These are phyloP conservation scores for Neonectria ditissima DNA, from an alignment of 2,329 filamentous ascomycete species.

Conservation along the genomic window DNA sequence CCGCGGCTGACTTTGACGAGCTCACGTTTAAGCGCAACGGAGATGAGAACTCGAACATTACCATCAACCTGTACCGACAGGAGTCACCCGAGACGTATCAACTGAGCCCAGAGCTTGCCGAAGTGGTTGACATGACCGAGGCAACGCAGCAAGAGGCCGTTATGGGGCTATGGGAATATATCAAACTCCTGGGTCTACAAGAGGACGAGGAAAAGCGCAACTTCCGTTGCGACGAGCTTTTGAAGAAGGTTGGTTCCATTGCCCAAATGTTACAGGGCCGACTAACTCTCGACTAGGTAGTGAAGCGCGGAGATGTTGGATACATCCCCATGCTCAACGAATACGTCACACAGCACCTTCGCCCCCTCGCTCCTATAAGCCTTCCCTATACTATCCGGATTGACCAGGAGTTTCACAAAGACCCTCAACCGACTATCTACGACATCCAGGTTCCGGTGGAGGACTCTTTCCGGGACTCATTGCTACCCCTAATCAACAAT, in stretches of 20 bases:
- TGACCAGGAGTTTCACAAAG: slow-evolving; percentile 82
- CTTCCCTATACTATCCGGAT: slow-evolving; percentile 94
- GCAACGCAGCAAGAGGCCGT: slow-evolving; percentile 89
- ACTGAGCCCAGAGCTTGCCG: slow-evolving; percentile 81
- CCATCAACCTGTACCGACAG: slow-evolving; percentile 85
- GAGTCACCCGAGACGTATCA: slow-evolving; percentile 88
- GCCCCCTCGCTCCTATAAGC: slow-evolving; percentile 82
- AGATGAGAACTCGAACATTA: slow-evolving; percentile 93
- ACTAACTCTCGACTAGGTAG: slow-evolving; percentile 66
- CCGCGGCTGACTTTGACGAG: slow-evolving; percentile 86
- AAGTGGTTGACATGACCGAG: slow-evolving; percentile 87
- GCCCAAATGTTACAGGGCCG: not conserved
- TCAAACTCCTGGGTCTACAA: slow-evolving; percentile 84
- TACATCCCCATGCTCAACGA: slow-evolving; percentile 89
- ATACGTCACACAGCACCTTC: slow-evolving; percentile 82
- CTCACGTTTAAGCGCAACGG: slow-evolving; percentile 91
- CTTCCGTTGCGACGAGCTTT: slow-evolving; percentile 87
- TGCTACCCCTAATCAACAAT: slow-evolving; percentile 75
- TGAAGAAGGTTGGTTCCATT: slow-evolving; percentile 74
- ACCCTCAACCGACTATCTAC: slow-evolving; percentile 85
- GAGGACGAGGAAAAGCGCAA: slow-evolving; percentile 96
- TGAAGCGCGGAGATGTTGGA: slow-evolving; percentile 79
- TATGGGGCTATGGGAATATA: slow-evolving; percentile 96
- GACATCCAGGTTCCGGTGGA: slow-evolving; percentile 88
- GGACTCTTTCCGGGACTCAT: slow-evolving; percentile 79